Evolutionary conservation across 306 rosid species (phyloP), one percentile per base, ranked within the genome.

Genomic region (Amphicarpaea edgeworthii): DNA sequence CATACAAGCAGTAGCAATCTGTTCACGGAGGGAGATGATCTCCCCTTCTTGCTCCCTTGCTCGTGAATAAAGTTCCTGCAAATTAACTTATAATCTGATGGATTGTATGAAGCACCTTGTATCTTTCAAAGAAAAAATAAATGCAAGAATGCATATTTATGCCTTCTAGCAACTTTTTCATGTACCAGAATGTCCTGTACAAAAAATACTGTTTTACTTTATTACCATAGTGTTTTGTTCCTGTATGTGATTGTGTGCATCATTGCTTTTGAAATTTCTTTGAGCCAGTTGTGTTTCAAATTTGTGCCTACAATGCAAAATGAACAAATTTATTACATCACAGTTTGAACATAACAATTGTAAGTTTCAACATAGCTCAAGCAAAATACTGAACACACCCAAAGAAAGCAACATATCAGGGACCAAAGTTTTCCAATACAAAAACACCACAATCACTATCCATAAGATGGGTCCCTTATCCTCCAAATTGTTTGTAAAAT

Each of bases 1-100:
- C 86, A 95, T 70, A 83, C 90, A 85, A 16, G 97, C 91, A 84
- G 81, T 57, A 37, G 92, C 80, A 80, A 92, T 87, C 79, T 92
- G 93, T 78, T 91, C 89, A 45, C 90, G 96, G 79, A 95, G 98
- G 72, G 85, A 85, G 45, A 80, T 83, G 72, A 95, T 92, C 90
- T 92, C 98, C 77, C 85, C 90, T 86, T 89, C 97, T 79, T 88
- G 93, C 3, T 34, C 83, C 83, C 74, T 87, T 76, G 89, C 90
- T 75, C 68, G 88, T 47, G 97, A 87, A 72, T 65, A 76, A 67
- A 95, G 91, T 77, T 92, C 97, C 98, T 95, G 77, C 63, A 78
- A 62, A 78, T 67, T 73, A 82, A 78, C 15, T 78, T 67, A 61
- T 16, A 75, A 77, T 58, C 55, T 81, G 45, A 79, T 68, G 42